A percentile compares a stretch with the other conserved stretches of the same genome.
Conservation (phyloP, 1,284 basidiomycete genomes). For the Ganoderma multipileum region DNA sequence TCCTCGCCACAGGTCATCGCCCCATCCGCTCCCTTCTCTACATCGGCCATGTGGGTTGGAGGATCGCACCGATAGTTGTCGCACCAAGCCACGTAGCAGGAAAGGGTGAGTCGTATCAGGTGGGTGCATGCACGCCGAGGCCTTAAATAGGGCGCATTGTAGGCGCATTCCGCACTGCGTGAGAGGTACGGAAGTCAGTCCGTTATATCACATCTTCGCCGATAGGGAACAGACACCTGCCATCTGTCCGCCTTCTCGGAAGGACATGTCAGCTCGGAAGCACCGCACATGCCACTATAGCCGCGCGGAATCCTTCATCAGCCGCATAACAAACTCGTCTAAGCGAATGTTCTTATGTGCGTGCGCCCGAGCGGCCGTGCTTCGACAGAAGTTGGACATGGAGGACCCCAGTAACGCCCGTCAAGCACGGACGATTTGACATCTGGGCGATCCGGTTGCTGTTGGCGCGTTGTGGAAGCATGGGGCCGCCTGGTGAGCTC, state of each 20-base stretch:
- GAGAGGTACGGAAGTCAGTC: conserved; percentile 9
- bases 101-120: neutral
- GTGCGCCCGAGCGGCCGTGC: neutral
- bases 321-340: neutral
- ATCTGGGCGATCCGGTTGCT: conserved; percentile 5
- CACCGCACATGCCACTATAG: conserved; percentile 9
- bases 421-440: conserved; percentile 27
- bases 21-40: conserved; percentile 11
- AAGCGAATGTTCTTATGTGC: neutral
- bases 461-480: neutral
- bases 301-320: neutral
- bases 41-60: conserved; percentile 12
- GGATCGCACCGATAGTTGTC: neutral
- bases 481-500: neutral
- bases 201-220: conserved; percentile 7
- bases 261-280: conserved; percentile 25
- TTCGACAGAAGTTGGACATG: conserved; percentile 3
- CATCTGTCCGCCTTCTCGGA: conserved; percentile 22
- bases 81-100: neutral
- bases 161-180: neutral
- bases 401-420: conserved; percentile 13
- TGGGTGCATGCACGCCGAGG: neutral
- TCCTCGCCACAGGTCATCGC: neutral
- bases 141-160: conserved; percentile 6
- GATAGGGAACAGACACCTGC: neutral